Base-by-base conservation (phyloP, 2,329 filamentous ascomycete genomes). In the Paraphaeosphaeria minitans region DNA sequence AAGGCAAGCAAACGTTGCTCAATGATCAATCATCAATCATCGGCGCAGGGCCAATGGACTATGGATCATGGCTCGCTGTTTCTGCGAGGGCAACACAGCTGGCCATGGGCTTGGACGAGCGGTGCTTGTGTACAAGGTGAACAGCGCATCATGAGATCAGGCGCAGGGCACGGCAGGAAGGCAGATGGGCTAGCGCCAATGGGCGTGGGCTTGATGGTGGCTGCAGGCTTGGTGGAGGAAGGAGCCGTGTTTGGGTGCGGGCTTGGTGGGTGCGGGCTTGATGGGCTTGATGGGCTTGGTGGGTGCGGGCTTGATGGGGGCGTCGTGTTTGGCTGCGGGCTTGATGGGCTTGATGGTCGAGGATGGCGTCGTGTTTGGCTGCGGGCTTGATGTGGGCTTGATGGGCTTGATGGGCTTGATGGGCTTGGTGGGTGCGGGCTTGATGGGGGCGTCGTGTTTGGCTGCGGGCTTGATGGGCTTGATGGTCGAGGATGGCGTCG, bases 381-480 rank as follows among this genome's bases (percentile, higher is more conserved):
- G 24, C 24, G n/a, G n/a, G n/a, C n/a, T n/a, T n/a, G n/a, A n/a
- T n/a, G n/a, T n/a, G n/a, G n/a, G n/a, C n/a, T n/a, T n/a, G n/a
- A n/a, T n/a, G n/a, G n/a, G n/a, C n/a, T n/a, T n/a, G n/a, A n/a
- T n/a, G n/a, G 37, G 37, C 37, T 39, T n/a, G 37, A 39, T 37
- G 52, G 52, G n/a, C n/a, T n/a, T n/a, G n/a, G n/a, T 42, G 52
- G 27, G 27, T 54, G 52, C 52, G 24, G 52, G 52, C 39, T 6
- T 19, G 33, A 29, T n/a, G 6, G 41, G 21, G 14, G 29, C 14
- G 33, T 21, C 3, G 24, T 27, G 24, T 27, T 27, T 27, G 24
- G 24, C 24, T 27, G 24, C 24, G n/a, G n/a, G n/a, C n/a, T n/a
- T n/a, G n/a, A n/a, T n/a, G n/a, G 37, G 37, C 37, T 39, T n/a